Base-by-base conservation (phyloP, 345 rosid genomes). In the Sisymbrium altissimum region DNA sequence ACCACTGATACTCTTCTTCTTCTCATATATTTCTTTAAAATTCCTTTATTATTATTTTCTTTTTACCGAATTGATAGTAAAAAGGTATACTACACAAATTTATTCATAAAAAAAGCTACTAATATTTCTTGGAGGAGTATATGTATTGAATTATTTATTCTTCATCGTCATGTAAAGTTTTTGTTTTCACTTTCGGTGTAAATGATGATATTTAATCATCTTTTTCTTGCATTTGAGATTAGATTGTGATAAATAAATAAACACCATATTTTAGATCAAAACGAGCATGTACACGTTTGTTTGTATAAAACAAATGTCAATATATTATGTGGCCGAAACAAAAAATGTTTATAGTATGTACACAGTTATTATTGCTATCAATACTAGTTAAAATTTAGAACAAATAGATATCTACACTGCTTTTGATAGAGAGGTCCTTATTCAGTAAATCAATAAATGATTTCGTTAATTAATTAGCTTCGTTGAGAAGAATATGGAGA, bases 1-100 rank as follows among this genome's bases (percentile, higher is more conserved):
- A 89, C 82, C 92, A 89, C 75, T 89, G 81, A 89, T n/a, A n/a
- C n/a, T n/a, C n/a, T n/a, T n/a, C n/a, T 77, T 46, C 46, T 40
- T 38, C 57, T 57, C 74, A 15, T 14, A 54, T 54, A 12, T 33
- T 9, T 13, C 48, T 25, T 78, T 68, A 45, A 64, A 56, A 17
- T 39, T 12, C 3, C 21, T 53, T 44, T 27, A 12, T 50, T 43
- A 27, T 27, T 27, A 23, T 27, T 58, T 40, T 32, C 11, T 32
- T 64, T 50, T 33, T 53, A 10, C 2, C 3, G 8, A 41, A 30
- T 9, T 10, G 57, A 40, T 21, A 43, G 38, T 13, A 41, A 41
- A 21, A 13, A 25, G 0, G 15, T 64, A 54, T 43, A 71, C 19
- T 54, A 35, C 49, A 55, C 3, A 10, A 19, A n/a, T 19, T 39